Conservation (phyloP, 1,284 basidiomycete species). For the Phellopilus nigrolimitatus region DNA sequence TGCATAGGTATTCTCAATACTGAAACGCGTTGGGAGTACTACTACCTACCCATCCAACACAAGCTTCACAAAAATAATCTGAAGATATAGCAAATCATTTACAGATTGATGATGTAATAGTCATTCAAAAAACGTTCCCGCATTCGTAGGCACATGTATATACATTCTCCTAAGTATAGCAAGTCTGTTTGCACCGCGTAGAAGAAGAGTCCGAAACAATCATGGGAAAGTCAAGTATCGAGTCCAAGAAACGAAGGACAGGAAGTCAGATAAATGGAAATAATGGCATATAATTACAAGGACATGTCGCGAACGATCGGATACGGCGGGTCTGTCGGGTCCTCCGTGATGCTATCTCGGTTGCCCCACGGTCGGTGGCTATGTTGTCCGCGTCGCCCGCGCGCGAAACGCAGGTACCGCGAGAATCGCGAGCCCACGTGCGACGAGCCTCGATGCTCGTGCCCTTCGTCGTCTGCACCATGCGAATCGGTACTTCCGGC, state of each 20-base stretch:
- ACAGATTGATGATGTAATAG: too few species aligned
- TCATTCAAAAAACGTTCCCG: too few species aligned
- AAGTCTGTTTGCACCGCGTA: too few species aligned
- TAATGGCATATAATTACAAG: neutral
- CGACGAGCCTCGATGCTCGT: slow-evolving; percentile 27
- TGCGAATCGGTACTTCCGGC: slow-evolving; percentile 30
- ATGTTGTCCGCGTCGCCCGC: slow-evolving; percentile 33
- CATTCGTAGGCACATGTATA: too few species aligned
- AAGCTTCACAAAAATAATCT: too few species aligned
- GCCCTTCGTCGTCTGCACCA: slow-evolving; percentile 26
- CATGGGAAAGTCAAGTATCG: neutral
- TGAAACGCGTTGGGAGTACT: too few species aligned
- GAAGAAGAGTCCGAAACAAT: neutral
- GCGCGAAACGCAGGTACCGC: slow-evolving; percentile 63
- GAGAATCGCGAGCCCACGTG: slow-evolving; percentile 49
- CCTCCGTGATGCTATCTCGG: slow-evolving; percentile 19
- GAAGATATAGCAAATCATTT: too few species aligned
- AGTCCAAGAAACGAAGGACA: neutral
- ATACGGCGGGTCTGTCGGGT: slow-evolving; percentile 30
- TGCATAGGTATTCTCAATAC: too few species aligned
- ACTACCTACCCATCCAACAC: too few species aligned
- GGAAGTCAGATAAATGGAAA: neutral
- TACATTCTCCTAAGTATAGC: too few species aligned
- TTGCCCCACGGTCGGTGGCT: slow-evolving; percentile 19
- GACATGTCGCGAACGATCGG: slow-evolving; percentile 24